Conservation (phyloP, 306 rosid genomes). For the Vigna angularis region DNA sequence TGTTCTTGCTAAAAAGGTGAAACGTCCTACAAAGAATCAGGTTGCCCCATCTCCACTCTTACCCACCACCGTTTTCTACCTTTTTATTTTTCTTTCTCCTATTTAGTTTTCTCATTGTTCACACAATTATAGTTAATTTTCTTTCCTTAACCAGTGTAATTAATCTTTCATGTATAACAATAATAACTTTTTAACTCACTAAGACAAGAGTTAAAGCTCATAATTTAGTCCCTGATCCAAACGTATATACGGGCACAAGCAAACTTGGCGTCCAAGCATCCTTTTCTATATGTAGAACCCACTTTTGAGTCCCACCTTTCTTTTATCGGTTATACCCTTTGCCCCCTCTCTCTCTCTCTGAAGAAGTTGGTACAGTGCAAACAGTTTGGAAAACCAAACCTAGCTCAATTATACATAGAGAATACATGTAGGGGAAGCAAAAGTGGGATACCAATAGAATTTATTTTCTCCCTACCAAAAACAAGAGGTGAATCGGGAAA, state of each 20-base stretch:
- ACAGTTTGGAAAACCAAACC: constrained; percentile 25
- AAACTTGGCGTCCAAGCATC: constrained; percentile 72
- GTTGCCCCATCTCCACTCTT: constrained; percentile 87
- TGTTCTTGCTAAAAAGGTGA: constrained; percentile 59
- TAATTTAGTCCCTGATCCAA: constrained; percentile 38
- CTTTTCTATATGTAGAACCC: constrained; percentile 57
- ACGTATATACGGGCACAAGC: constrained; percentile 59
- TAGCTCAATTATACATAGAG: constrained; percentile 33
- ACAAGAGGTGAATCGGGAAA: constrained; percentile 45
- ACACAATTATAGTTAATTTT: constrained; percentile 7
- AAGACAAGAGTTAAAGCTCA: constrained; percentile 6
- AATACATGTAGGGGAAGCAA: constrained; percentile 7
- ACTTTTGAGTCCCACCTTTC: constrained; percentile 42
- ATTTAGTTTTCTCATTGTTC: constrained; percentile 7
- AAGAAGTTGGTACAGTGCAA: constrained; percentile 24
- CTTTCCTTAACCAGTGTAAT: constrained; percentile 9
- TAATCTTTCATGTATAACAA: constrained; percentile 11
- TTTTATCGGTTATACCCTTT: constrained; percentile 44
- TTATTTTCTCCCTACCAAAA: constrained; percentile 32
- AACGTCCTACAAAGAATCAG: constrained; percentile 67
- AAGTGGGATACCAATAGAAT: constrained; percentile 38
- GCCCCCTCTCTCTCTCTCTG: background rate
- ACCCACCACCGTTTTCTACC: constrained; percentile 48
- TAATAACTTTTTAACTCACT: constrained; percentile 3
- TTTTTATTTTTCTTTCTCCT: background rate